phyloP scores from a whole-genome alignment of 441 rosid genomes.

The Gossypium gossypioides region DNA sequence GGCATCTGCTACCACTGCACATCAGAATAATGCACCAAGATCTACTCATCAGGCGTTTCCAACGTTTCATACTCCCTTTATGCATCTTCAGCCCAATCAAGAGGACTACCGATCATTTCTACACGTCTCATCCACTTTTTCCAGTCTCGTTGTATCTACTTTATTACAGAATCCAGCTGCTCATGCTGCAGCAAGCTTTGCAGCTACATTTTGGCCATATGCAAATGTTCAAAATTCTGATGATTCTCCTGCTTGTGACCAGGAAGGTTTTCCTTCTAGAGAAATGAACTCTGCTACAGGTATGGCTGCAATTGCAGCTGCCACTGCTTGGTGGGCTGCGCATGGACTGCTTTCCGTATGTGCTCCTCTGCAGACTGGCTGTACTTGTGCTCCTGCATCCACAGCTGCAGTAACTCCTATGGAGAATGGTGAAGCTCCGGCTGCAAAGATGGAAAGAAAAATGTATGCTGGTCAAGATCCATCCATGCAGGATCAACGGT shows the following conservation, averaged over 20 bases:
- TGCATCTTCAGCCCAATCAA: slow-evolving; percentile 37
- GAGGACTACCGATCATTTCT: slow-evolving; percentile 65
- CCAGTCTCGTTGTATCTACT: slow-evolving; percentile 65
- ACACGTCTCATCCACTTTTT: slow-evolving; percentile 70
- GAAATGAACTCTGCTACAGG: slow-evolving; percentile 47
- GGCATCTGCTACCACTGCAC: slow-evolving; percentile 47
- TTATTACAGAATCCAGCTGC: slow-evolving; percentile 88
- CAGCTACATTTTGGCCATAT: slow-evolving; percentile 80
- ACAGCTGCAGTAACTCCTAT: slow-evolving; percentile 31
- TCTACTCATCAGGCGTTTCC: slow-evolving; percentile 46
- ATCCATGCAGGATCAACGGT: slow-evolving; percentile 29
- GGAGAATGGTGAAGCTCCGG: slow-evolving; percentile 30
- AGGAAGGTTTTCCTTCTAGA: slow-evolving; percentile 34
- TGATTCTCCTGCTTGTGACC: slow-evolving; percentile 41
- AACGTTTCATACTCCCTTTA: slow-evolving; percentile 41
- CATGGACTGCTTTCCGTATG: slow-evolving; percentile 82
- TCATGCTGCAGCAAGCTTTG: slow-evolving; percentile 76
- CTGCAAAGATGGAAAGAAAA: slow-evolving; percentile 23
- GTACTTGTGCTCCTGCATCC: slow-evolving; percentile 36
- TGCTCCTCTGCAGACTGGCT: slow-evolving; percentile 49
- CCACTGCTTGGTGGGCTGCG: slow-evolving; percentile 97
- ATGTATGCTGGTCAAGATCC: slow-evolving; percentile 27
- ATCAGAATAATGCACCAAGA: slow-evolving; percentile 30
- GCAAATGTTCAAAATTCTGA: slow-evolving; percentile 40
- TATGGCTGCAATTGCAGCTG: slow-evolving; percentile 73